Conservation (phyloP, 2,329 filamentous ascomycete species). For the Ascochyta koolunga region DNA sequence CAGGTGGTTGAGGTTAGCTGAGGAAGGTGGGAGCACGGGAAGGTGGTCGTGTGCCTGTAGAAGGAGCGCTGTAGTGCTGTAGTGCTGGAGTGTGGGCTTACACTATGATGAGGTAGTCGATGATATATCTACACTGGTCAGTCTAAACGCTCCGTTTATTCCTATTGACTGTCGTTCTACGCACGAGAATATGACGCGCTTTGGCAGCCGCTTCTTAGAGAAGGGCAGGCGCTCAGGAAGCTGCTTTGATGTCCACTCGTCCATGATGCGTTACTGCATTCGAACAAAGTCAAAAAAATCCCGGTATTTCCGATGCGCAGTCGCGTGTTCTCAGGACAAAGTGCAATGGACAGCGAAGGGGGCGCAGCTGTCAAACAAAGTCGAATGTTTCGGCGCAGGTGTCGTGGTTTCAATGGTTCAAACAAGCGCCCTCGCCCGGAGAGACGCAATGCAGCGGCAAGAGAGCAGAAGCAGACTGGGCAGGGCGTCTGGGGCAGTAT, state of each 20-base stretch:
- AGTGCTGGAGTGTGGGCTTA: no score
- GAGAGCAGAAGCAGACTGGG: slow-evolving; percentile 16
- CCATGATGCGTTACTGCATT: slow-evolving; percentile 38
- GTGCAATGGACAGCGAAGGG: slow-evolving; percentile 14
- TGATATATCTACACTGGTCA: slow-evolving; percentile 56
- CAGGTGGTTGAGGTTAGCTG: slow-evolving; percentile 24
- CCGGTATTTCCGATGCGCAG: slow-evolving; percentile 16
- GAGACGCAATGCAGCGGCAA: slow-evolving; percentile 31
- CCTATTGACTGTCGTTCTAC: slow-evolving; percentile 24
- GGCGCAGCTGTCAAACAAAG: slow-evolving; percentile 16
- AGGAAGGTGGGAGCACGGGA: slow-evolving; percentile 25
- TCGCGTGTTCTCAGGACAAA: slow-evolving; percentile 7
- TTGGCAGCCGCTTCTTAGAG: slow-evolving; percentile 58
- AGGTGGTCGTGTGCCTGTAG: slow-evolving; percentile 43
- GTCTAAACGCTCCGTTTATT: slow-evolving; percentile 2
- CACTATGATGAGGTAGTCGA: slow-evolving; percentile 66
- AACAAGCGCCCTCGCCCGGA: slow-evolving; percentile 38
- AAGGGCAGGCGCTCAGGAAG: slow-evolving; percentile 58
- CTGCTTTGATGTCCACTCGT: slow-evolving; percentile 45
- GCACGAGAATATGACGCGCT: slow-evolving; percentile 60
- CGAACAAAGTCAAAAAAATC: slow-evolving; percentile 15
- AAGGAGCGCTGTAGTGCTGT: slow-evolving; percentile 1
- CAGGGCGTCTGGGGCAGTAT: slow-evolving; percentile 12
- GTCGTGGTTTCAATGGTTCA: slow-evolving; percentile 17
- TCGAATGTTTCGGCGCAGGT: slow-evolving; percentile 18